Evolutionary conservation across 768 basidiomycete species (phyloP).

Genomic region (Termitomyces sp.): DNA sequence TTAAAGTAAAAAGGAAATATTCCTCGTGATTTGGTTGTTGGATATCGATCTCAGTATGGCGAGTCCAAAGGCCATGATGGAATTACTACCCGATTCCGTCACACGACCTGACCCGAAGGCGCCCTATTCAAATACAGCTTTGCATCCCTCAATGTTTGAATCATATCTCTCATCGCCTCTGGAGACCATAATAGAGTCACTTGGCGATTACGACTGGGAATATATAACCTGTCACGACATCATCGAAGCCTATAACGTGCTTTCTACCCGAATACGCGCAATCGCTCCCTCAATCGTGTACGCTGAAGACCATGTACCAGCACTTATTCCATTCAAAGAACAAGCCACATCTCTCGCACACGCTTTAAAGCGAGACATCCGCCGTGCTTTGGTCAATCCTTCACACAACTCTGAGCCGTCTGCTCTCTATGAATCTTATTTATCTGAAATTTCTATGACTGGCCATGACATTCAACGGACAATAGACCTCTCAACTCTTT

Average conservation of each 20-base stretch:
- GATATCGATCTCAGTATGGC: background rate
- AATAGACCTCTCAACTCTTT: conserved; percentile 38
- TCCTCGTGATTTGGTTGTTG: background rate
- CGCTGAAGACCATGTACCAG: conserved; percentile 11
- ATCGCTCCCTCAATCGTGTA: conserved; percentile 16
- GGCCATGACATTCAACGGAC: conserved; percentile 34
- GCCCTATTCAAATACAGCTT: background rate
- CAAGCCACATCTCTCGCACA: conserved; percentile 28
- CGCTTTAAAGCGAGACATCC: conserved; percentile 48
- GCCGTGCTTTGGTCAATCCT: conserved; percentile 32
- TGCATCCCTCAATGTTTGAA: conserved; percentile 10
- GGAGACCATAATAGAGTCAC: conserved; percentile 40
- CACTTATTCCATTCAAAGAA: conserved; percentile 23
- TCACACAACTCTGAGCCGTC: conserved; percentile 14
- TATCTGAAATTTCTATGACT: conserved; percentile 12
- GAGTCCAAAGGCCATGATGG: background rate
- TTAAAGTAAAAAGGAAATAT: conserved; percentile 6
- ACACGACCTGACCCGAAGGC: background rate
- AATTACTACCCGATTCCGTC: background rate
- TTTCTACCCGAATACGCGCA: conserved; percentile 38
- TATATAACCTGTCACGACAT: conserved; percentile 47
- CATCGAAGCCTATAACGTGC: conserved; percentile 52
- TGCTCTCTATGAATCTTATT: conserved; percentile 14
- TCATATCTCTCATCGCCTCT: conserved; percentile 36
- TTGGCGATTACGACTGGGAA: conserved; percentile 26